Conservation (phyloP, 1,139 yeast species). For the Hanseniaspora sp. region DNA sequence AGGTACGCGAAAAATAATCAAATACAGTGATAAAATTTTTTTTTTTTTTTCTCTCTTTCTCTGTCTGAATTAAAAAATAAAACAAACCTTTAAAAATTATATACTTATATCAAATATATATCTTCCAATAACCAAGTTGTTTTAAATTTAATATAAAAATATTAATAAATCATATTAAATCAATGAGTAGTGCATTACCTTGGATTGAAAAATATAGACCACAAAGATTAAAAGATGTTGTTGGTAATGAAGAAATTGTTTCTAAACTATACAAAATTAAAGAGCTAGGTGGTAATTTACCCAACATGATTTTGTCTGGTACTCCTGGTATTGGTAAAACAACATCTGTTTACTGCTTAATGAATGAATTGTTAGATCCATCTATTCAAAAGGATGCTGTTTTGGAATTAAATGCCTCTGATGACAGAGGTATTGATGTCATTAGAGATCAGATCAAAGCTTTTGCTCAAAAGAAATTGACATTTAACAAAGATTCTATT, state of each 20-base stretch:
- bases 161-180: too few species aligned
- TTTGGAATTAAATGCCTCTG: constrained; percentile 86
- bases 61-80: too few species aligned
- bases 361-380: constrained; percentile 69
- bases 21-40: too few species aligned
- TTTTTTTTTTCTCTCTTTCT: too few species aligned
- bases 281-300: constrained; percentile 90
- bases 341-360: constrained; percentile 83
- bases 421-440: constrained; percentile 91
- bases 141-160: background rate
- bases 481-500: constrained; percentile 36
- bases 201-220: constrained; percentile 98
- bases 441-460: constrained; percentile 86
- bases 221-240: constrained; percentile 62
- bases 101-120: too few species aligned
- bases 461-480: constrained; percentile 87
- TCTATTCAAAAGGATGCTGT: constrained; percentile 64
- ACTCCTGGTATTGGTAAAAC: constrained; percentile 97
- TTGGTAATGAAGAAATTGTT: constrained; percentile 85
- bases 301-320: constrained; percentile 88
- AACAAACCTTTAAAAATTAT: too few species aligned
- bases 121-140: too few species aligned
- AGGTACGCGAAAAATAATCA: too few species aligned
- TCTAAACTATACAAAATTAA: constrained; percentile 64
- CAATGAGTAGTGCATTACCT: constrained; percentile 25